Evolutionary conservation across 1,284 basidiomycete species (phyloP).

Genomic region (Limonomyces culmigenus): DNA sequence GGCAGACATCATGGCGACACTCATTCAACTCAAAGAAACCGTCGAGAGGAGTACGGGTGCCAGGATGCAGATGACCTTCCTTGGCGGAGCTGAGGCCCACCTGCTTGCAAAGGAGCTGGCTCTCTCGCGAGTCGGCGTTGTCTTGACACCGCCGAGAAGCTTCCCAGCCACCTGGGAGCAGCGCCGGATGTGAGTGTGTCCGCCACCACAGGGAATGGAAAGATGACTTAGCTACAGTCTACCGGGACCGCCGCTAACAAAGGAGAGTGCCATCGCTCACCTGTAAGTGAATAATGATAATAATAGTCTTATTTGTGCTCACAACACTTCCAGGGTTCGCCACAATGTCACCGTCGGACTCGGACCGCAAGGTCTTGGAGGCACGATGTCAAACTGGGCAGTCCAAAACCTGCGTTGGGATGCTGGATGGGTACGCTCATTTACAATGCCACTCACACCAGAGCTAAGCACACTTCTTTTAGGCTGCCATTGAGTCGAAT

Average conservation of each 20-base stretch:
- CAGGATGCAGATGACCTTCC: constrained; percentile 41
- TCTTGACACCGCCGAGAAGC: constrained; percentile 41
- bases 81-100: constrained; percentile 62
- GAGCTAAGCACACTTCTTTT: neutral
- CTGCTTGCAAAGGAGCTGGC: constrained; percentile 60
- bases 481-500: constrained; percentile 1
- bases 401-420: constrained; percentile 59
- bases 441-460: neutral
- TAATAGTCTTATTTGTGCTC: constrained; percentile 32
- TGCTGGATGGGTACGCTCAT: constrained; percentile 38
- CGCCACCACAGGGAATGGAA: no score
- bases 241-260: constrained; percentile 51
- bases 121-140: constrained; percentile 49
- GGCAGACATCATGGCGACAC: constrained; percentile 57
- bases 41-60: constrained; percentile 39
- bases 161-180: constrained; percentile 57
- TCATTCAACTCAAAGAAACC: constrained; percentile 56
- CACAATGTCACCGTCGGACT: constrained; percentile 57
- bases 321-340: constrained; percentile 19
- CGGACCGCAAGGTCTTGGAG: constrained; percentile 17
- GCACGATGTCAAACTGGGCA: constrained; percentile 22
- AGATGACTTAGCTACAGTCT: neutral
- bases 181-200: constrained; percentile 33
- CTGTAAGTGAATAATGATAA: neutral
- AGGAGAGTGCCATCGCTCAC: constrained; percentile 9